Evolutionary conservation across 148 eudicot species (phyloP), one percentile per base, ranked within the genome.

Genomic region (Rhododendron williamsianum): DNA sequence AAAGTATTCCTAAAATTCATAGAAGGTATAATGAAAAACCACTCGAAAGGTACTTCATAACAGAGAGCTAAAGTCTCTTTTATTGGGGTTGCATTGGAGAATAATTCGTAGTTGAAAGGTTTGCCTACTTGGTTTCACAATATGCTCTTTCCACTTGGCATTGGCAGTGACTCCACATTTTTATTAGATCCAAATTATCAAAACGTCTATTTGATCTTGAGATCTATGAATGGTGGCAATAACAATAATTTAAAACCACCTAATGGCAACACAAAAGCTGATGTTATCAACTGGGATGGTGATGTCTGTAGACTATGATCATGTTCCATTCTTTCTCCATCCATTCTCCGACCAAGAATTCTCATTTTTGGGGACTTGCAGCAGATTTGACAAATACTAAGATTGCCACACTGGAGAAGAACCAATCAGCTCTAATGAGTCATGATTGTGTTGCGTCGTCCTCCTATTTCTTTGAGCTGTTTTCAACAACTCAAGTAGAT

Each of bases 381-480:
- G 18, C 38, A 11, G 35, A 11, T 71, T 71, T 71, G 6, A 12
- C 35, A 23, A 71, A 12, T 11, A 27, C 15, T 30, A 71, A 71
- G 38, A 30, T 9, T 71, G 25, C 38, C 19, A 71, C 19, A 30
- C 35, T 27, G 18, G 33, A 71, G 76, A 71, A 12, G 19, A 12
- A 71, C 36, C 19, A 12, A 69, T 69, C 73, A 69, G 16, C 73
- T 69, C 6, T 65, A 65, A 67, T n/a, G 5, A 25, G 33, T 71
- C 76, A 30, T 46, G 77, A 25, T 83, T 83, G 58, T 43, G 41
- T 13, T 13, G 58, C 13, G 33, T 12, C 58, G 10, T 27, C 15
- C 23, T 82, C 58, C 84, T 38, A 19, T 76, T 82, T 19, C 43
- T 46, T 43, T 82, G 60, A 67, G 8, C 45, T 83, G 78, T 71